Evolutionary conservation across 2,329 filamentous ascomycete species (phyloP), one percentile per base, ranked within the genome.

Genomic region (Fusarium proliferatum): DNA sequence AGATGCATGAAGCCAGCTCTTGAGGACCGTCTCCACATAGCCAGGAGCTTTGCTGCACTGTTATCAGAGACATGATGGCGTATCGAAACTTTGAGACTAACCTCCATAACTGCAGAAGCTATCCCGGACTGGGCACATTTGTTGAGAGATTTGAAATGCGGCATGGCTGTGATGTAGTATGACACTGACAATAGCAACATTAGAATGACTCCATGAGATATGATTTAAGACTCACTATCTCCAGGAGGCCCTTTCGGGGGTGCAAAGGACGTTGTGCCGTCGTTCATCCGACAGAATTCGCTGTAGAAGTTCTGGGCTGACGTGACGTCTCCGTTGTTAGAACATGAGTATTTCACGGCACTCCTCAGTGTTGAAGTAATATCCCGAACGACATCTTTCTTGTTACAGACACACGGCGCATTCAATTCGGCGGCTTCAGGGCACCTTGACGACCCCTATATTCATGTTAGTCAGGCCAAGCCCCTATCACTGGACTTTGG

Each of bases 121-220:
- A 89, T 69, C 1, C 81, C 87, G 1, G 73, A 79, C 61, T 84
- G 81, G 2, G 86, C 87, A 61, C 87, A 89, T 0, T 79, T 74
- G 0, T 82, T 82, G 1, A 89, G 80, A 0, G 83, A 81, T 46
- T 80, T 83, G 67, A 81, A 89, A 64, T 85, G 79, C 1, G 85
- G 80, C 34, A 89, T 77, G 17, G 84, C 88, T 3, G 87, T 88
- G 64, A 89, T 85, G 65, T 88, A 86, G 74, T 89, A 90, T 1
- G 86, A 83, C 84, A 90, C 85, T 86, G 10, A 17, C 23, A 33
- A 21, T 11, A 9, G 2, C 26, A 34, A 42, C 23, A 65, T 74
- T 45, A 73, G 64, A 9, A 42, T 1, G 16, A 9, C 8, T 19
- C 10, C 3, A 19, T 13, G 1, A 4, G 16, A 36, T 8, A 16